A percentile compares a stretch with the other conserved stretches of the same genome.
phyloP scores from a whole-genome alignment of 495 filamentous ascomycete genomes.

The Trichoderma gamsii region DNA sequence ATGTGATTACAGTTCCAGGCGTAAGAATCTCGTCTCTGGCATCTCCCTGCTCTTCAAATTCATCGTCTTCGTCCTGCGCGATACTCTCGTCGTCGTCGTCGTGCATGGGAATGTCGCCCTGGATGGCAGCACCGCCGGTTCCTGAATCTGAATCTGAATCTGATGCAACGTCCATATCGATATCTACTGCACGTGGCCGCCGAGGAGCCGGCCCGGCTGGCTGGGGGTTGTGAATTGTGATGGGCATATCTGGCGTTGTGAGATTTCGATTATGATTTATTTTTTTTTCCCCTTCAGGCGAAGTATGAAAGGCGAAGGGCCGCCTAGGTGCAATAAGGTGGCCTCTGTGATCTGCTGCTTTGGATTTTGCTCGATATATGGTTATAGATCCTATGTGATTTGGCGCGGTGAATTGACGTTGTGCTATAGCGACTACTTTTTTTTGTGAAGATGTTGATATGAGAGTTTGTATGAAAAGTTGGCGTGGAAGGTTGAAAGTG shows the following conservation, averaged over 20 bases:
- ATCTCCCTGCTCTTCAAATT: slow-evolving; percentile 20
- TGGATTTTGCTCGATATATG: neutral
- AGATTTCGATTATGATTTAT: neutral
- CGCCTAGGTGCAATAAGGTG: neutral
- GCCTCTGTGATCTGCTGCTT: neutral
- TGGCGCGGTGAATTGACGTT: neutral
- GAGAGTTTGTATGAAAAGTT: slow-evolving; percentile 1
- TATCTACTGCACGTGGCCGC: slow-evolving; percentile 28
- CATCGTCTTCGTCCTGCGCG: slow-evolving; percentile 24
- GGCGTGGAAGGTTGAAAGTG: slow-evolving; percentile 5
- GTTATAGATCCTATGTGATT: neutral
- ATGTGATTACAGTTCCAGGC: slow-evolving; percentile 81
- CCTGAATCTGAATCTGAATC: slow-evolving; percentile 39
- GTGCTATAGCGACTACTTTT: neutral
- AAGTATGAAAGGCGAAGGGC: neutral
- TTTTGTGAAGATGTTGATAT: neutral
- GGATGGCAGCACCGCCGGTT: slow-evolving; percentile 34
- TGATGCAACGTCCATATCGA: slow-evolving; percentile 23
- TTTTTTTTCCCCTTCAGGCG: neutral
- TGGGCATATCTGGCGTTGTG: slow-evolving; percentile 54
- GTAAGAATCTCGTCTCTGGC: slow-evolving; percentile 58
- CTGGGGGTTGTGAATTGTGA: slow-evolving; percentile 69
- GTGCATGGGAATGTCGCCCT: slow-evolving; percentile 57
- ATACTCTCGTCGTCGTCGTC: slow-evolving; percentile 22
- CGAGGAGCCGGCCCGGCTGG: slow-evolving; percentile 22